Percentiles rank a stretch among this genome's conserved stretches.
Evolutionary conservation across 1,139 yeast genomes (phyloP).

Genomic region (Yamadazyma atlantica): DNA sequence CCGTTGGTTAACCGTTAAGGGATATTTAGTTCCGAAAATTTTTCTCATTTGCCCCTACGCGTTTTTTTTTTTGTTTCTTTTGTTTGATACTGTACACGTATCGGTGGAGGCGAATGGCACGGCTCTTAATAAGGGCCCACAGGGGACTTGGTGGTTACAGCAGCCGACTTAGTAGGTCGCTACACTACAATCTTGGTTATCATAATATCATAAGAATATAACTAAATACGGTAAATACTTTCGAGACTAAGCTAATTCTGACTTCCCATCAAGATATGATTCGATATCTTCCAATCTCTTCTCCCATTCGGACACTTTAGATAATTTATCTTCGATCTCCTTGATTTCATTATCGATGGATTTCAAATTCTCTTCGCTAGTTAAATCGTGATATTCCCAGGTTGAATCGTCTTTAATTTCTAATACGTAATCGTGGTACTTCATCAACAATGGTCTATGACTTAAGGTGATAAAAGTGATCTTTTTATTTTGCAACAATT

Average conservation of each 20-base stretch:
- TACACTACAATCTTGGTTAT: too few relatives aligned
- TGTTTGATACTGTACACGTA: background rate
- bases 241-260: conserved; percentile 5
- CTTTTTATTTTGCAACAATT: conserved; percentile 63
- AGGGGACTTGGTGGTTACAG: too few relatives aligned
- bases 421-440: conserved; percentile 76
- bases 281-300: conserved; percentile 46
- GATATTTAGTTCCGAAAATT: conserved; percentile 1
- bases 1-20: background rate
- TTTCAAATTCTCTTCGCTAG: conserved; percentile 58
- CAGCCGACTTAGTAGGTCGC: too few relatives aligned
- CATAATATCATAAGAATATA: background rate
- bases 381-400: conserved; percentile 50
- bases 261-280: conserved; percentile 39
- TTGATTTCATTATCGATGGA: conserved; percentile 67
- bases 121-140: too few relatives aligned
- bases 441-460: conserved; percentile 81
- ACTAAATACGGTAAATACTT: background rate
- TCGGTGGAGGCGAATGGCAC: background rate
- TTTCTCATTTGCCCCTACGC: conserved; percentile 2
- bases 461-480: conserved; percentile 83
- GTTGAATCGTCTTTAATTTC: conserved; percentile 53
- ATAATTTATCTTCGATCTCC: conserved; percentile 54
- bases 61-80: conserved; percentile 1
- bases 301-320: conserved; percentile 54